phyloP scores from a whole-genome alignment of 495 filamentous ascomycete species.

The Podospora conica region DNA sequence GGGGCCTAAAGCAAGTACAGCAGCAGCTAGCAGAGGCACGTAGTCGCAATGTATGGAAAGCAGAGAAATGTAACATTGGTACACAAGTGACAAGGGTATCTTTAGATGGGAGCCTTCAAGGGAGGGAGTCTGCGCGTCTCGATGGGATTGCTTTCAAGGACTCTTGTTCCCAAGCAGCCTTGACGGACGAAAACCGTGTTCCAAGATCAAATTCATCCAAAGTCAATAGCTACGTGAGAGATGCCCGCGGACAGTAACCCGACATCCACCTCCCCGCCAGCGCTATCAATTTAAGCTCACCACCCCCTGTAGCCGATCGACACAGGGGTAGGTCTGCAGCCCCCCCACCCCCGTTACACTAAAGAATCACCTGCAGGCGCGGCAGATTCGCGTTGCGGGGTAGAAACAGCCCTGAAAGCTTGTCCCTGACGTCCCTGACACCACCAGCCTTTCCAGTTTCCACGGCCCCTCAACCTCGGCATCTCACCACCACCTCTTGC shows the following conservation, averaged over 20 bases:
- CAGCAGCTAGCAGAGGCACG: not conserved
- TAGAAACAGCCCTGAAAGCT: not conserved
- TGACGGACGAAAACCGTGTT: not conserved
- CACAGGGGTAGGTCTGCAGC: too few species aligned
- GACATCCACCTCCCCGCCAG: too few species aligned
- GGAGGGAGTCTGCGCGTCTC: not conserved
- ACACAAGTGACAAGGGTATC: too few species aligned
- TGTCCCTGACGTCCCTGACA: slow-evolving; percentile 1
- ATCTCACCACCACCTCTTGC: too few species aligned
- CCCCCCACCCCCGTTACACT: not conserved
- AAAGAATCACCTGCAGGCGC: not conserved
- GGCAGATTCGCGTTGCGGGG: slow-evolving; percentile 3
- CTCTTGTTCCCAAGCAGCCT: too few species aligned
- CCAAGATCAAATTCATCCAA: not conserved
- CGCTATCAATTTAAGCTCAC: not conserved
- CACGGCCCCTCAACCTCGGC: too few species aligned
- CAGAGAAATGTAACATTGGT: not conserved
- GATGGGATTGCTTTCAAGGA: not conserved
- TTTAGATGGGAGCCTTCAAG: too few species aligned
- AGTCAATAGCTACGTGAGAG: not conserved
- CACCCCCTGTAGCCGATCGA: not conserved
- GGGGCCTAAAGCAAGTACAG: too few species aligned
- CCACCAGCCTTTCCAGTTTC: too few species aligned
- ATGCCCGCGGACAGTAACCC: too few species aligned
- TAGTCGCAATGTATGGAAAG: not conserved